phyloP scores from a whole-genome alignment of 2,329 filamentous ascomycete genomes.

The Diaporthe sp. region DNA sequence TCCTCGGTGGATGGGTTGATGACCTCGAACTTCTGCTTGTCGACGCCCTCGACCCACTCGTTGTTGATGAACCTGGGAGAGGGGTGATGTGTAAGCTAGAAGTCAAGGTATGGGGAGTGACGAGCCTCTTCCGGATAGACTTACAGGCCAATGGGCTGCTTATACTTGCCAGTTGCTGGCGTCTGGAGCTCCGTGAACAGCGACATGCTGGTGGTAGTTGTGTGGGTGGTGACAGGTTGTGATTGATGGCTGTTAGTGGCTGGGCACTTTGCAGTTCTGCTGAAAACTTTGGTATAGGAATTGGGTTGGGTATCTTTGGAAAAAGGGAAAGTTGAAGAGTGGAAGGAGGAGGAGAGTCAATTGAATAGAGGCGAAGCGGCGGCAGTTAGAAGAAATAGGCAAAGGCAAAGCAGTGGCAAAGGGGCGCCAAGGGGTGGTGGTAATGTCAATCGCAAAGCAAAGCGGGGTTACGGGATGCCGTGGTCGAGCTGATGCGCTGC shows the following conservation, averaged over 20 bases:
- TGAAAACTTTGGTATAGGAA: neutral
- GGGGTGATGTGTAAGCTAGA: neutral
- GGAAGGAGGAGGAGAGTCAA: neutral
- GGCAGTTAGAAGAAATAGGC: slow-evolving; percentile 30
- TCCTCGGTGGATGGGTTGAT: slow-evolving; percentile 90
- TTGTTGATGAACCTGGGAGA: slow-evolving; percentile 86
- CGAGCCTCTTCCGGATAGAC: slow-evolving; percentile 46
- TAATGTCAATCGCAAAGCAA: slow-evolving; percentile 32
- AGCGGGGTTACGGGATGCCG: slow-evolving; percentile 35
- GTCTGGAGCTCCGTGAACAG: slow-evolving; percentile 73
- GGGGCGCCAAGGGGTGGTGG: slow-evolving; percentile 24
- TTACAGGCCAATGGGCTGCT: slow-evolving; percentile 74
- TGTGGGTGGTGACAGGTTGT: neutral
- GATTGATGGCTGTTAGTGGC: neutral
- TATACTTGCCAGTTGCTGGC: slow-evolving; percentile 71
- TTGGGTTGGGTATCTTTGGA: slow-evolving; percentile 26
- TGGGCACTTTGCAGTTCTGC: neutral
- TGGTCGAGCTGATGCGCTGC: neutral
- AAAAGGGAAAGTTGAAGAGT: slow-evolving; percentile 8
- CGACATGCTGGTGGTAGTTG: slow-evolving; percentile 47
- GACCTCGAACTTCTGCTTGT: slow-evolving; percentile 92
- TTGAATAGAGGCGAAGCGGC: neutral
- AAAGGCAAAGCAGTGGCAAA: slow-evolving; percentile 24
- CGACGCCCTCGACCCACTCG: slow-evolving; percentile 85
- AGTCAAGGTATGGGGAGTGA: too few relatives aligned